Evolutionary conservation across 1,284 basidiomycete genomes (phyloP).

Genomic region (Ceratobasidium sp.): DNA sequence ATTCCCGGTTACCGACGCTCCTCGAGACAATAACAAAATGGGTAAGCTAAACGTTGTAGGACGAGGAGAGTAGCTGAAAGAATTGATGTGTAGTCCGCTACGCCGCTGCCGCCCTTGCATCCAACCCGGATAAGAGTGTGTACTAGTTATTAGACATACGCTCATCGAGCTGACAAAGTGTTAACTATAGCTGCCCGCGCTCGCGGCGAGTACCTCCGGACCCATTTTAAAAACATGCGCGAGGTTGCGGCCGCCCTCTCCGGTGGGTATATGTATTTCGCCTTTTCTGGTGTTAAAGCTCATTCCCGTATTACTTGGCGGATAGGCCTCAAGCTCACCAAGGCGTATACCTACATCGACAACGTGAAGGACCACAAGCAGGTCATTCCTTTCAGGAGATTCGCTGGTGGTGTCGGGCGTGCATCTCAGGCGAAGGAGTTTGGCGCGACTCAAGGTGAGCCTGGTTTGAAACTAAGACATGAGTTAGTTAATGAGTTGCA

Average conservation of each 20-base stretch:
- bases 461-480: neutral
- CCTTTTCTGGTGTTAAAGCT: constrained; percentile 28
- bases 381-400: constrained; percentile 96
- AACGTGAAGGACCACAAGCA: constrained; percentile 98
- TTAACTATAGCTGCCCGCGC: constrained; percentile 82
- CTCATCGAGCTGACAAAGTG: too few species aligned
- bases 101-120: constrained; percentile 83
- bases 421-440: constrained; percentile 98
- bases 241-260: constrained; percentile 90
- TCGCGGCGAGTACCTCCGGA: constrained; percentile 96
- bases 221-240: constrained; percentile 99
- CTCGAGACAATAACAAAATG: constrained; percentile 44
- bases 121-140: constrained; percentile 94
- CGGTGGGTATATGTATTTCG: constrained; percentile 62
- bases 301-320: constrained; percentile 6
- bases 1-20: constrained; percentile 3
- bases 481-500: constrained; percentile 18
- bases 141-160: constrained; percentile 50
- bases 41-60: constrained; percentile 2
- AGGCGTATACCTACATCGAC: constrained; percentile 94
- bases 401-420: constrained; percentile 96
- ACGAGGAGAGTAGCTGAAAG: neutral
- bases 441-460: constrained; percentile 93
- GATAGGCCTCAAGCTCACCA: constrained; percentile 90
- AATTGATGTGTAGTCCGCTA: constrained; percentile 76